Conservation (phyloP, 352 stramenopile genomes). For the Pythium sp. region DNA sequence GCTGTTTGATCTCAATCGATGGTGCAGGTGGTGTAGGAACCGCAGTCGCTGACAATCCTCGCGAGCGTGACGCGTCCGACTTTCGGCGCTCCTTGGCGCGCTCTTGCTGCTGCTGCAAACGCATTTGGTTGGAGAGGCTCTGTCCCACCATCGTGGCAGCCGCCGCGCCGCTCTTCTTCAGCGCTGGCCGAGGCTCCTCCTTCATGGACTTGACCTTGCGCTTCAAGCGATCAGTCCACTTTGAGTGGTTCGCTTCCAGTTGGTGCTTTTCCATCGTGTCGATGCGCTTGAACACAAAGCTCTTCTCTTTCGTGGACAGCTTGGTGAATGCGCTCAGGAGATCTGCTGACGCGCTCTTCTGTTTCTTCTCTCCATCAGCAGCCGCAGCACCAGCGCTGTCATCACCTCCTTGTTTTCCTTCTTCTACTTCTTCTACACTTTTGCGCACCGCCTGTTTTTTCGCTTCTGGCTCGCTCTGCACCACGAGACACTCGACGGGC, state of each 20-base stretch:
- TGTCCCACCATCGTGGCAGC: not conserved
- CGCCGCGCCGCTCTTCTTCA: constrained; percentile 29
- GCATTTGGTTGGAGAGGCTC: constrained; percentile 25
- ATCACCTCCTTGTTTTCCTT: constrained; percentile 20
- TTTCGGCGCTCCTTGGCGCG: constrained; percentile 49
- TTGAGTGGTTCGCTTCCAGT: constrained; percentile 31
- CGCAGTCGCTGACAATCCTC: constrained; percentile 29
- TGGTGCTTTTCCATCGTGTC: constrained; percentile 72
- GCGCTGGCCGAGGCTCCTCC: constrained; percentile 31
- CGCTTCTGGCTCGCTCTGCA: constrained; percentile 44
- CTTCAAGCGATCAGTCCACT: constrained; percentile 68
- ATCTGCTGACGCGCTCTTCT: constrained; percentile 16
- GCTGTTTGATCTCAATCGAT: constrained; percentile 53
- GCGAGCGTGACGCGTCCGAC: constrained; percentile 47
- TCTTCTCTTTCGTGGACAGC: constrained; percentile 62
- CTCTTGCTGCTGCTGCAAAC: constrained; percentile 56
- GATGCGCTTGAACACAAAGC: constrained; percentile 83
- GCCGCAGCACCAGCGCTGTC: constrained; percentile 3
- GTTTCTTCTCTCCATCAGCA: not conserved
- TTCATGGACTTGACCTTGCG: constrained; percentile 61
- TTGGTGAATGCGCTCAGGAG: constrained; percentile 59
- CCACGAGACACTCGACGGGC: constrained; percentile 63
- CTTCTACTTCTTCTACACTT: constrained; percentile 17
- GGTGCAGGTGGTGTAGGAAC: constrained; percentile 2
- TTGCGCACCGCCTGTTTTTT: constrained; percentile 16